Evolutionary conservation across 495 filamentous ascomycete genomes (phyloP).

Genomic region (Penicillium salamii): DNA sequence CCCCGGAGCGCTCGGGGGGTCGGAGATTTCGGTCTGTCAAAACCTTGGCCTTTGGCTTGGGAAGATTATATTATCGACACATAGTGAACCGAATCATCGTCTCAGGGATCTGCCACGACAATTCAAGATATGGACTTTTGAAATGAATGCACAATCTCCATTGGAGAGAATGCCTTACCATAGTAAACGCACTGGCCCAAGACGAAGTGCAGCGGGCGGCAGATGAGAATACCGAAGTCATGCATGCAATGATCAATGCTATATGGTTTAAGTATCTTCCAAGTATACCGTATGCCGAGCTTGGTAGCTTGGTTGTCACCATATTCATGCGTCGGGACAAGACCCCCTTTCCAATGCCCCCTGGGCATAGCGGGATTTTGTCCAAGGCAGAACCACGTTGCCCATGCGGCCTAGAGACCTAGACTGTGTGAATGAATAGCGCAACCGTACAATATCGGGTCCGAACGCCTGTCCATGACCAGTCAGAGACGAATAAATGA

Average conservation of each 20-base stretch:
- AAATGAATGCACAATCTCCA: constrained; percentile 11
- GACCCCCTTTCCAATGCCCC: constrained; percentile 7
- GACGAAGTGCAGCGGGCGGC: background rate
- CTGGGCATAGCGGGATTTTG: constrained; percentile 11
- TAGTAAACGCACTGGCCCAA: background rate
- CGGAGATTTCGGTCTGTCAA: constrained; percentile 14
- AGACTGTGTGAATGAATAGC: background rate
- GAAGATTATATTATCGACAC: background rate
- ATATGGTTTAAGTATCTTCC: background rate
- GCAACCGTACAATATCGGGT: background rate
- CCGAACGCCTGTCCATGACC: background rate
- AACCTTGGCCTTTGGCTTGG: background rate
- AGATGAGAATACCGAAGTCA: no score
- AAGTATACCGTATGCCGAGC: background rate
- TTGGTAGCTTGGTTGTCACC: background rate
- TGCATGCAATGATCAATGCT: background rate
- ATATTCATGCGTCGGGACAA: constrained; percentile 8
- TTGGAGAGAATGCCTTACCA: background rate
- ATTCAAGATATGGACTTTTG: background rate
- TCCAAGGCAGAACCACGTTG: constrained; percentile 24
- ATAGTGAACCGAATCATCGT: background rate
- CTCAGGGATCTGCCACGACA: background rate
- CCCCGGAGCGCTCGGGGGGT: constrained; percentile 13
- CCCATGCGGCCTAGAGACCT: constrained; percentile 14
- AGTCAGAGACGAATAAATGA: constrained; percentile 2